phyloP scores from a whole-genome alignment of 176 grass and related monocot species.

The Juncus effusus region DNA sequence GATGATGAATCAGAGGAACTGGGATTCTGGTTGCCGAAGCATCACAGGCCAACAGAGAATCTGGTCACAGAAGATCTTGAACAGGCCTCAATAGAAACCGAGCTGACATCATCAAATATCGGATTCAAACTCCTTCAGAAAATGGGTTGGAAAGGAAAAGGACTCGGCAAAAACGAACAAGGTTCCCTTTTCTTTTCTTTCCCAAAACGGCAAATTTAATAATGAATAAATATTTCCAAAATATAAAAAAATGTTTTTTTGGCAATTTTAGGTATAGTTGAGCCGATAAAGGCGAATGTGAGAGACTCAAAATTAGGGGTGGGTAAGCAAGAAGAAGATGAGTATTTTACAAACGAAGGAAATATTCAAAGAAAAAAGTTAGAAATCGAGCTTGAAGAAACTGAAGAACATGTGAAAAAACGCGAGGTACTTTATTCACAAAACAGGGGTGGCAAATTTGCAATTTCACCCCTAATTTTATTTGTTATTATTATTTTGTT shows the following conservation, averaged over 20 bases:
- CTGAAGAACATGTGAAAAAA: slow-evolving; percentile 82
- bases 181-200: slow-evolving; percentile 31
- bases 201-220: not conserved
- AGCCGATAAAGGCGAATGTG: slow-evolving; percentile 85
- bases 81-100: slow-evolving; percentile 86
- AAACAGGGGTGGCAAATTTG: not conserved
- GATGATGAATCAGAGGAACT: slow-evolving; percentile 11
- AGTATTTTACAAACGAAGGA: slow-evolving; percentile 85
- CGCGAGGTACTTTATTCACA: slow-evolving; percentile 58
- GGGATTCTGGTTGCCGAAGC: slow-evolving; percentile 74
- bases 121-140: slow-evolving; percentile 87
- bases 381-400: slow-evolving; percentile 87
- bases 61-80: slow-evolving; percentile 81
- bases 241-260: slow-evolving; percentile 13
- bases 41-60: slow-evolving; percentile 75
- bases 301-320: slow-evolving; percentile 93
- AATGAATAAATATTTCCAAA: not conserved
- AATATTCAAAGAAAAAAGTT: slow-evolving; percentile 85
- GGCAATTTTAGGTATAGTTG: slow-evolving; percentile 53
- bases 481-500: slow-evolving; percentile 64
- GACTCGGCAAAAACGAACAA: slow-evolving; percentile 97
- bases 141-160: slow-evolving; percentile 98
- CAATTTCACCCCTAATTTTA: slow-evolving; percentile 24
- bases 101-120: slow-evolving; percentile 65
- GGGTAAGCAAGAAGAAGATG: slow-evolving; percentile 95